Base-by-base conservation (phyloP, 768 basidiomycete genomes). In the Cystobasidium onofrii region DNA sequence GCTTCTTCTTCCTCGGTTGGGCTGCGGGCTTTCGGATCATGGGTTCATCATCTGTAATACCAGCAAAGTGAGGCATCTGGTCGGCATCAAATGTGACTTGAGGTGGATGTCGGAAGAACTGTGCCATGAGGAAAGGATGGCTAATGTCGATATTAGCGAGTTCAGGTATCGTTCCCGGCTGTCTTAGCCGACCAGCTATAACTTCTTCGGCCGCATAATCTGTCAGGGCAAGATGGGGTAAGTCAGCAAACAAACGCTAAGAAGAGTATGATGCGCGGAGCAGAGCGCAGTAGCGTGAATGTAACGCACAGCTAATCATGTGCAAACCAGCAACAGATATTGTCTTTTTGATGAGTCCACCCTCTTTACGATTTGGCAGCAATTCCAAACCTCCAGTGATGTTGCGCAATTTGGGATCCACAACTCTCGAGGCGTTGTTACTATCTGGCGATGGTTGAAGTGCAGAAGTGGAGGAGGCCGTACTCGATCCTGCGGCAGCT, bases 231-330 rank as follows among this genome's bases (percentile, higher is more conserved):
- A 31, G 12, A 43, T 43, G 20, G 23, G 34, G 12, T 33, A 31
- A 1, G 25, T 50, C 44, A 44, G 44, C 15, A 29, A n/a, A n/a
- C n/a, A n/a, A n/a, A n/a, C n/a, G n/a, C n/a, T n/a, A n/a, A n/a
- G n/a, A n/a, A n/a, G n/a, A n/a, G n/a, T n/a, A n/a, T n/a, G n/a
- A n/a, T n/a, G n/a, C n/a, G n/a, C n/a, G n/a, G n/a, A n/a, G n/a
- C n/a, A n/a, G n/a, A n/a, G n/a, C n/a, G n/a, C n/a, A n/a, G n/a
- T n/a, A n/a, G n/a, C n/a, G n/a, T n/a, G n/a, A n/a, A n/a, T n/a
- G n/a, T n/a, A 9, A 67, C 69, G 31, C 55, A 71, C 69, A 71
- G 55, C 54, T 71, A 23, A 71, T 71, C 69, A 71, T 71, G 34
- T 71, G 69, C 39, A 57, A 44, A 29, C 69, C 69, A 71, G 54